phyloP scores from a whole-genome alignment of 371 early-diverging fungal genomes.

The Rhizopus arrhizus region DNA sequence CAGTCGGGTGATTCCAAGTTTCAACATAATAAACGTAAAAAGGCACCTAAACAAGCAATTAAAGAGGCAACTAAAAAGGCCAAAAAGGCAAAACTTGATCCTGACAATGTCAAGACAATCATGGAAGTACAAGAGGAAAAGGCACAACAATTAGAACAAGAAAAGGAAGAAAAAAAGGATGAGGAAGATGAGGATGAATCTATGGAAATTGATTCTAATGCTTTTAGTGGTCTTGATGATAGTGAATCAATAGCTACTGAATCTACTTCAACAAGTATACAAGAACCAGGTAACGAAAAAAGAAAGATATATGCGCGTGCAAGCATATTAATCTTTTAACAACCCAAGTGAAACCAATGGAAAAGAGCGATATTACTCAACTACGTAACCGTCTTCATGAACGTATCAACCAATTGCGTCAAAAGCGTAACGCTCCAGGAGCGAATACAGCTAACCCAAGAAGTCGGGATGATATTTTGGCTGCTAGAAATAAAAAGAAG shows the following conservation, averaged over 20 bases:
- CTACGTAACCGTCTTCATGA: constrained; percentile 71
- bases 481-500: constrained; percentile 78
- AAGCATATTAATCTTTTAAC: constrained; percentile 14
- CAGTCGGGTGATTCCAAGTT: constrained; percentile 52
- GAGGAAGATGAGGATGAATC: constrained; percentile 39
- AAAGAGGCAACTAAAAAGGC: constrained; percentile 81
- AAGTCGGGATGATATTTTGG: constrained; percentile 75
- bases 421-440: constrained; percentile 66
- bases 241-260: constrained; percentile 36
- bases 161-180: constrained; percentile 37
- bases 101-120: constrained; percentile 29
- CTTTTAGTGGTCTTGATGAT: constrained; percentile 34
- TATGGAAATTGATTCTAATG: constrained; percentile 35
- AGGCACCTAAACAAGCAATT: constrained; percentile 75
- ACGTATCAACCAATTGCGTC: constrained; percentile 70
- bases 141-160: constrained; percentile 21
- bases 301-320: neutral
- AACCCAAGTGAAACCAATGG: constrained; percentile 40
- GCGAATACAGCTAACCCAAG: constrained; percentile 50
- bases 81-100: constrained; percentile 66
- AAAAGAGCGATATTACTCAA: constrained; percentile 59
- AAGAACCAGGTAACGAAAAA: constrained; percentile 31
- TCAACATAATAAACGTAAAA: constrained; percentile 74
- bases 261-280: constrained; percentile 33
- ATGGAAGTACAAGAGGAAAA: constrained; percentile 31